Evolutionary conservation across 805 yeast genomes (phyloP), one percentile per base, ranked within the genome.

Genomic region (Candida sithepensis): DNA sequence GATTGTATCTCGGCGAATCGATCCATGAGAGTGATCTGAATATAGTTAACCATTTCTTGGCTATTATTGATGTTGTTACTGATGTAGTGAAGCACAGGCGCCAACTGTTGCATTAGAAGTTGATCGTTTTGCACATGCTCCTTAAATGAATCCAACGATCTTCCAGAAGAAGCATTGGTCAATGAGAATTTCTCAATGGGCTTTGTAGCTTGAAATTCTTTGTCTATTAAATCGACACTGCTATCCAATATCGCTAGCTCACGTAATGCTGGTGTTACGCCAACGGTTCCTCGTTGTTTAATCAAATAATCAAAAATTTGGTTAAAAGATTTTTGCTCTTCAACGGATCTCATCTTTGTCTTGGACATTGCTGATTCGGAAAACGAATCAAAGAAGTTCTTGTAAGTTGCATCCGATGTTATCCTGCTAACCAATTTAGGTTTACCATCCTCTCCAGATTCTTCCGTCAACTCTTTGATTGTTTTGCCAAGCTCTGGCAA

Each of bases 301-400:
- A 58, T 54, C 39, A 65, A 47, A 45, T 63, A 61, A 37, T 61
- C 58, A 18, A 65, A 61, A 2, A 65, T 61, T 39, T 55, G 57
- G 41, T 63, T 57, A 42, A 65, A 65, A 3, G 68, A 61, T 43
- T 64, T 60, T 43, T 63, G 65, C 42, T 65, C 69, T 34, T 64
- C 64, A 38, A 63, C 56, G 0, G 68, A 62, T 2, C 66, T 52
- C 39, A 59, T 49, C 39, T 56, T 56, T 13, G 52, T 43, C 33
- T 49, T 50, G 14, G 42, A 41, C 37, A 48, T 45, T 20, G 51
- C 54, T 12, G 63, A 53, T 26, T 51, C 49, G 20, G 62, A 58
- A 42, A 60, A 62, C 21, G 56, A 64, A 16, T 56, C 47, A 14
- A 63, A 61, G 36, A 61, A 63, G 13, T 45, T 53, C 32, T 58